A percentile compares a stretch with the other conserved stretches of the same genome.
These are phyloP conservation scores for Nannochloris sp. DNA, from an alignment of 139 green algal genomes.

Conservation along the genomic window DNA sequence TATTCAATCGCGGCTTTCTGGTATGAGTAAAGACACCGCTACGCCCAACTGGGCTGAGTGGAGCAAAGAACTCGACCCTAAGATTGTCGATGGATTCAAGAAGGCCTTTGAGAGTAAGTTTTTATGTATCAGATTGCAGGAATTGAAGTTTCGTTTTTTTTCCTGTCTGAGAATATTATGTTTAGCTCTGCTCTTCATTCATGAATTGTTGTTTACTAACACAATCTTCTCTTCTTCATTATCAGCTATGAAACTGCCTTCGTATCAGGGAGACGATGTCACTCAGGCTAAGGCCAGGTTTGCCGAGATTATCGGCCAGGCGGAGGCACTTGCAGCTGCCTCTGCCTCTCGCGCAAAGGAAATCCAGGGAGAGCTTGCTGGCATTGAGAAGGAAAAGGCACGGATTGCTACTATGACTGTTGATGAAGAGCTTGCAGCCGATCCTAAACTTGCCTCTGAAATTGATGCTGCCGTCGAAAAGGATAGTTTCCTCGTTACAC, in stretches of 20 bases:
- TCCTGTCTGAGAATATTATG: too few species aligned
- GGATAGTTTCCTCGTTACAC: conserved; percentile 5
- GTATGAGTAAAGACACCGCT: not conserved
- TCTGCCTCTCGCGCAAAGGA: conserved; percentile 5
- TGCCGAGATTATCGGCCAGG: conserved; percentile 13
- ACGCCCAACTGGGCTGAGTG: conserved; percentile 14
- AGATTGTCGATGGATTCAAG: conserved; percentile 28
- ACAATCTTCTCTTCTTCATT: not conserved
- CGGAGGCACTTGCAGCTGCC: conserved; percentile 15
- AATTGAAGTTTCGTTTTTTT: not conserved
- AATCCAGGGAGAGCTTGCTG: conserved; percentile 8
- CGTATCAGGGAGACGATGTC: conserved; percentile 19
- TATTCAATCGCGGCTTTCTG: conserved; percentile 7
- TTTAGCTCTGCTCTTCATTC: not conserved
- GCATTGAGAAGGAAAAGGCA: conserved; percentile 6
- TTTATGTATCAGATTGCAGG: too few species aligned
- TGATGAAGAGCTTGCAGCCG: conserved; percentile 23
- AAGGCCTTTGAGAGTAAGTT: conserved; percentile 20
- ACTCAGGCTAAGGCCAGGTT: conserved; percentile 12
- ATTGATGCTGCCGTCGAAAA: conserved; percentile 24
- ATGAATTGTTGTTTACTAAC: not conserved
- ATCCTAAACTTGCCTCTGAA: conserved; percentile 22
- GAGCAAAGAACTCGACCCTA: conserved; percentile 22
- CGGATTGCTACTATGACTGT: conserved; percentile 22
- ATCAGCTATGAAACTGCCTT: conserved; percentile 31